These are phyloP conservation scores for Oxytropis ochrocephala DNA, from an alignment of 306 rosid species.

Conservation along the genomic window DNA sequence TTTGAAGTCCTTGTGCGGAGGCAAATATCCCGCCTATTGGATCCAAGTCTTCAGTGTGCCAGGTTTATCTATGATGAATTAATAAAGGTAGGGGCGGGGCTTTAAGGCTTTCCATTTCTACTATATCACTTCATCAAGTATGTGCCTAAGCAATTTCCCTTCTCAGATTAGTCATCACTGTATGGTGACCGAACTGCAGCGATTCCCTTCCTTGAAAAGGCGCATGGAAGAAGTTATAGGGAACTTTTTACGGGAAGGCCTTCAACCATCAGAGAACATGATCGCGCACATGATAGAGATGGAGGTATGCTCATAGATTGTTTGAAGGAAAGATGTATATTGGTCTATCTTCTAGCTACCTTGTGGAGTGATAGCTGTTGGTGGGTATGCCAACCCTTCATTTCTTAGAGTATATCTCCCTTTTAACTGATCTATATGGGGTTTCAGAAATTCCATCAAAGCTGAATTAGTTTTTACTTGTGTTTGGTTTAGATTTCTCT, in stretches of 20 bases:
- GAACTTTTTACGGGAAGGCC: conserved; percentile 86
- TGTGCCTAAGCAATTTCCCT: neutral
- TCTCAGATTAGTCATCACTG: conserved; percentile 90
- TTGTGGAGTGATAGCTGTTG: conserved; percentile 3
- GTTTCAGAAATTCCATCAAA: neutral
- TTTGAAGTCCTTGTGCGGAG: conserved; percentile 93
- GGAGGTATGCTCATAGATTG: conserved; percentile 58
- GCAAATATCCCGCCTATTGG: conserved; percentile 86
- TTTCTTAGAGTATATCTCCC: neutral
- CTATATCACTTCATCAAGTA: neutral
- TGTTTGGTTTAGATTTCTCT: too few species aligned
- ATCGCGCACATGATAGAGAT: conserved; percentile 89
- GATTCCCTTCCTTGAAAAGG: conserved; percentile 84
- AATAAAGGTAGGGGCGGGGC: conserved; percentile 56
- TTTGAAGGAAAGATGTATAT: neutral
- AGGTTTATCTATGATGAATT: conserved; percentile 94
- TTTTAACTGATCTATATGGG: neutral
- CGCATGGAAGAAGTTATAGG: conserved; percentile 96
- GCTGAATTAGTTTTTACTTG: neutral
- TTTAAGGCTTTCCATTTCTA: neutral
- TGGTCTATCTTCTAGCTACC: neutral
- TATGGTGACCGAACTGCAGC: conserved; percentile 80
- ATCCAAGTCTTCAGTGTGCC: conserved; percentile 99
- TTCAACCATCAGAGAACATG: conserved; percentile 88
- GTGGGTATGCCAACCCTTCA: neutral